phyloP scores from a whole-genome alignment of 495 filamentous ascomycete species.

The Penicillium nucicola region DNA sequence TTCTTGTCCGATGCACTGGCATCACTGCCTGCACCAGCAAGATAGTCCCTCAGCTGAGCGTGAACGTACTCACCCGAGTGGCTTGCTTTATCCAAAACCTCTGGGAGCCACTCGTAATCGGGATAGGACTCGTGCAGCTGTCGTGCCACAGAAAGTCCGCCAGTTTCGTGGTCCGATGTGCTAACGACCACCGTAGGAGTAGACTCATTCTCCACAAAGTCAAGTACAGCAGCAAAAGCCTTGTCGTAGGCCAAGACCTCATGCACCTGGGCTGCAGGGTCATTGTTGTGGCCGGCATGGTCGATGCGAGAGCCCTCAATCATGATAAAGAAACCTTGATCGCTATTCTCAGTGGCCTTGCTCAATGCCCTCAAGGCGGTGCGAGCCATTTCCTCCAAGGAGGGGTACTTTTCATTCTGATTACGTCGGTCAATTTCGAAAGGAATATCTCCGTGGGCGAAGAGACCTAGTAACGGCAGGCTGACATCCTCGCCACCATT shows the following conservation, averaged over 20 bases:
- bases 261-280: constrained; percentile 91
- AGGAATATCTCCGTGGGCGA: constrained; percentile 80
- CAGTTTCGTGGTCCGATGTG: constrained; percentile 95
- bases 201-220: constrained; percentile 74
- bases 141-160: constrained; percentile 75
- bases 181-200: constrained; percentile 76
- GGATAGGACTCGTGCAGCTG: constrained; percentile 68
- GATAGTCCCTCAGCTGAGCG: constrained; percentile 53
- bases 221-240: constrained; percentile 74
- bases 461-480: constrained; percentile 84
- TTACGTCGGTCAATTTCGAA: constrained; percentile 86
- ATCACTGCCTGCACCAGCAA: constrained; percentile 31
- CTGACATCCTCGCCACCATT: constrained; percentile 64
- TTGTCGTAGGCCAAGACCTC: constrained; percentile 92
- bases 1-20: constrained; percentile 22
- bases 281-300: constrained; percentile 92
- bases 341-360: constrained; percentile 77
- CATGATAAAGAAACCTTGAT: constrained; percentile 97
- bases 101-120: constrained; percentile 83
- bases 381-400: constrained; percentile 85
- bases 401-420: constrained; percentile 78
- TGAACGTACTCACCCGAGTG: constrained; percentile 73
- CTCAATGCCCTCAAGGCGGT: constrained; percentile 76
- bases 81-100: constrained; percentile 73
- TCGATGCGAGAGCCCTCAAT: constrained; percentile 96